phyloP scores from a whole-genome alignment of 2,329 filamentous ascomycete genomes.

The Sporothrix inflata region DNA sequence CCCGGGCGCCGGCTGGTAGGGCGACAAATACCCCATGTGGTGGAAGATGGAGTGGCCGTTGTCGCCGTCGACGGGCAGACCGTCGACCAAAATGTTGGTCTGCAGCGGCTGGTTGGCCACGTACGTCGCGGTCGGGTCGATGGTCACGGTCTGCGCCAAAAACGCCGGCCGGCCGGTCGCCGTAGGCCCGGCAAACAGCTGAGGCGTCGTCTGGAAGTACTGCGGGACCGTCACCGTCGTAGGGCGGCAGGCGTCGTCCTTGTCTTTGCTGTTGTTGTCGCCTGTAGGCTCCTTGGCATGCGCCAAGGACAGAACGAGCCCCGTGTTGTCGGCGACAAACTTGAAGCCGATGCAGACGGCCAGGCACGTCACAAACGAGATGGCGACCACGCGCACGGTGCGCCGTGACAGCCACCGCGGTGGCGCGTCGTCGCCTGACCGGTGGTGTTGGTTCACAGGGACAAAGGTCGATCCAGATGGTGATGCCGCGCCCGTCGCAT shows the following conservation, averaged over 20 bases:
- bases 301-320: slow-evolving; percentile 29
- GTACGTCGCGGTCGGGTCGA: slow-evolving; percentile 66
- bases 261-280: background rate
- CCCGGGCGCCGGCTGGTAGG: slow-evolving; percentile 71
- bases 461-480: background rate
- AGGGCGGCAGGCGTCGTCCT: slow-evolving; percentile 33
- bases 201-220: slow-evolving; percentile 65
- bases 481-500: background rate
- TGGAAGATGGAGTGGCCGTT: slow-evolving; percentile 63
- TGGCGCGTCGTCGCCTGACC: slow-evolving; percentile 24
- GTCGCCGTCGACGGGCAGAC: slow-evolving; percentile 57
- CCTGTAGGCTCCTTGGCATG: background rate
- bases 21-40: slow-evolving; percentile 69
- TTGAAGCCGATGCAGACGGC: slow-evolving; percentile 36
- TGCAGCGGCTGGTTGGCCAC: slow-evolving; percentile 72
- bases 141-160: slow-evolving; percentile 70
- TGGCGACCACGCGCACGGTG: slow-evolving; percentile 31
- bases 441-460: slow-evolving; percentile 24
- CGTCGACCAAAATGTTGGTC: slow-evolving; percentile 69
- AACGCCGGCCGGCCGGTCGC: slow-evolving; percentile 72
- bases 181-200: slow-evolving; percentile 67
- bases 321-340: slow-evolving; percentile 34
- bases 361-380: slow-evolving; percentile 35
- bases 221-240: slow-evolving; percentile 52
- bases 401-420: slow-evolving; percentile 29